Evolutionary conservation across 352 stramenopile species (phyloP).

Genomic region (Phytophthora sp.): DNA sequence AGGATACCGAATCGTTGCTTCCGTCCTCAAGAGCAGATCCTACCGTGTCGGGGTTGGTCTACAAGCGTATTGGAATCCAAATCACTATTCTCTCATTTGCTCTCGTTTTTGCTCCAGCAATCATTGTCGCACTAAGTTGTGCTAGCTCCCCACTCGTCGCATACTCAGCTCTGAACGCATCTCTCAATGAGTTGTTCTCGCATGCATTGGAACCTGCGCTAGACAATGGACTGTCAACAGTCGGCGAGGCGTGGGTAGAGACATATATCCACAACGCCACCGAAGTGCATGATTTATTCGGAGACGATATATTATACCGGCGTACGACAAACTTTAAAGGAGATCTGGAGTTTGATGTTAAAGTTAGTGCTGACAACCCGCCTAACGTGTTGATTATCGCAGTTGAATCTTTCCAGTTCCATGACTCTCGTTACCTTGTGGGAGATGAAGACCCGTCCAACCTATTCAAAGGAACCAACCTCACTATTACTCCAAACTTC

Average conservation of each 20-base stretch:
- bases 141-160: slow-evolving; percentile 23
- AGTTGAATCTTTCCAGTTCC: slow-evolving; percentile 53
- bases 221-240: background rate
- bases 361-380: slow-evolving; percentile 26
- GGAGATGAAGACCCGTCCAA: slow-evolving; percentile 39
- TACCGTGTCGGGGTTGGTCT: background rate
- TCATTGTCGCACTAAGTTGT: slow-evolving; percentile 15
- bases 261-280: slow-evolving; percentile 41
- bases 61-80: background rate
- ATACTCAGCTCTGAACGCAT: slow-evolving; percentile 39
- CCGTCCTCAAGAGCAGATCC: background rate
- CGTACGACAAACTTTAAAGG: slow-evolving; percentile 47
- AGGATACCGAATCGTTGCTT: background rate
- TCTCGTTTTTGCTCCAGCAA: slow-evolving; percentile 8
- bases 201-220: slow-evolving; percentile 6
- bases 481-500: slow-evolving; percentile 48
- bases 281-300: slow-evolving; percentile 45
- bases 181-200: slow-evolving; percentile 38
- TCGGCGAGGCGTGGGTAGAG: slow-evolving; percentile 5
- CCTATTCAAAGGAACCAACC: slow-evolving; percentile 24
- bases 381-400: slow-evolving; percentile 54
- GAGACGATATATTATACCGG: slow-evolving; percentile 36
- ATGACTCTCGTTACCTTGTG: slow-evolving; percentile 52
- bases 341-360: slow-evolving; percentile 44
- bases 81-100: background rate